phyloP scores from a whole-genome alignment of 306 rosid genomes.

The Castanospermum australe region DNA sequence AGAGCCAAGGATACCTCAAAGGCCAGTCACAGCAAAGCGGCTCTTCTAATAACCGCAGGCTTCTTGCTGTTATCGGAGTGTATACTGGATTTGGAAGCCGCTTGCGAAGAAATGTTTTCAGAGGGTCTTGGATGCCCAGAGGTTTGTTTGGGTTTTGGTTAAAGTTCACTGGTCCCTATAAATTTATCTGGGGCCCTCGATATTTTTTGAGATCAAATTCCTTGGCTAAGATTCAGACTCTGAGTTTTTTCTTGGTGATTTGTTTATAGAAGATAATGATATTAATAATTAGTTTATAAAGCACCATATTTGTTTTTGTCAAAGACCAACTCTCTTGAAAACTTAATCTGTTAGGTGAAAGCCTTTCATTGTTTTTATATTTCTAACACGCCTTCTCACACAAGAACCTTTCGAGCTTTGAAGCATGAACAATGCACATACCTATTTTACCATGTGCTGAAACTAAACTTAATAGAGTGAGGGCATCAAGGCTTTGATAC shows the following conservation, averaged over 20 bases:
- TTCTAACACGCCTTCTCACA: no score
- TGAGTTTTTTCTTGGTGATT: constrained; percentile 4
- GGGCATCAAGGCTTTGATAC: no score
- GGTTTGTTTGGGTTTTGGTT: constrained; percentile 54
- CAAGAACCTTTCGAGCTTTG: no score
- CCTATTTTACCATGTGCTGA: no score
- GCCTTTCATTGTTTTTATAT: no score
- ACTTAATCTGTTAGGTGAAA: no score
- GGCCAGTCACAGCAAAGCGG: constrained; percentile 45
- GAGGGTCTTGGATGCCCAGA: constrained; percentile 99
- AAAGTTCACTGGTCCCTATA: neutral
- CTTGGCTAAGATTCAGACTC: neutral
- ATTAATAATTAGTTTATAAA: neutral
- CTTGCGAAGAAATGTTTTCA: constrained; percentile 67
- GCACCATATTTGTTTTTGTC: neutral
- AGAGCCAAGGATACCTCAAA: constrained; percentile 95
- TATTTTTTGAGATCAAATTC: constrained; percentile 3
- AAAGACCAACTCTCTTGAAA: no score
- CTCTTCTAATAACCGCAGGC: constrained; percentile 62
- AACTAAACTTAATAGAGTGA: no score
- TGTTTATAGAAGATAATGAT: neutral
- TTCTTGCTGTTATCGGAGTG: constrained; percentile 95
- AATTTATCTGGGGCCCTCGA: neutral
- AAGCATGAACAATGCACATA: no score
- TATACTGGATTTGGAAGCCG: constrained; percentile 94